Evolutionary conservation across 2,329 filamentous ascomycete genomes (phyloP), one percentile per base, ranked within the genome.

Genomic region (Nannizzia gypsea): DNA sequence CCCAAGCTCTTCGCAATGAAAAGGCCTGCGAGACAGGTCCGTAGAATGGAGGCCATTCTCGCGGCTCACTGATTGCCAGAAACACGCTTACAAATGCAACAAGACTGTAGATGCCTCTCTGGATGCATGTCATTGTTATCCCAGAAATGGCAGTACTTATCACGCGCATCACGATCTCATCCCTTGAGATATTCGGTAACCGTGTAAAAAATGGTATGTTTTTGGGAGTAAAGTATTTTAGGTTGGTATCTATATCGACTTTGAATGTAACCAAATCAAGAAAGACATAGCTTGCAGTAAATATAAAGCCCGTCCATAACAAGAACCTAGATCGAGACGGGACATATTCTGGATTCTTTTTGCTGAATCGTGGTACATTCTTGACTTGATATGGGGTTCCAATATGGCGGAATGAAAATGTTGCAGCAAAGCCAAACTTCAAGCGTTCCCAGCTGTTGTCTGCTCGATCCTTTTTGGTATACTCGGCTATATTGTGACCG

Each of bases 1-100:
- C 38, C 61, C 61, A 63, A 38, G 60, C 55, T 46, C 28, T 42
- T 36, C 61, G 36, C 24, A 63, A 5, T 22, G 59, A 59, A 34
- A 58, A 61, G n/a, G 61, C 58, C n/a, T 63, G 56, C 3, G 34
- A 54, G 22, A 59, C 24, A 24, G 46, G 28, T 17, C 61, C 61
- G 20, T 52, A 63, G 15, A 57, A 9, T 8, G 28, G 26, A 20
- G 61, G 61, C 50, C 59, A 63, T 13, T 61, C 48, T 15, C 56
- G 50, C 38, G 60, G 57, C 6, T 57, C 52, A 8, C 40, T 28
- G 9, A 59, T 40, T 8, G 52, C 50, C 15, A 61, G 31, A 34
- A 57, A 50, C 2, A 59, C 60, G n/a, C 57, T 56, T 4, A 59
- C 5, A 5, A 44, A 57, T 22, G 50, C 31, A 22, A 55, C 3